Evolutionary conservation across 1,139 yeast species (phyloP), one percentile per base, ranked within the genome.

Genomic region (Yamadazyma trypodendri): DNA sequence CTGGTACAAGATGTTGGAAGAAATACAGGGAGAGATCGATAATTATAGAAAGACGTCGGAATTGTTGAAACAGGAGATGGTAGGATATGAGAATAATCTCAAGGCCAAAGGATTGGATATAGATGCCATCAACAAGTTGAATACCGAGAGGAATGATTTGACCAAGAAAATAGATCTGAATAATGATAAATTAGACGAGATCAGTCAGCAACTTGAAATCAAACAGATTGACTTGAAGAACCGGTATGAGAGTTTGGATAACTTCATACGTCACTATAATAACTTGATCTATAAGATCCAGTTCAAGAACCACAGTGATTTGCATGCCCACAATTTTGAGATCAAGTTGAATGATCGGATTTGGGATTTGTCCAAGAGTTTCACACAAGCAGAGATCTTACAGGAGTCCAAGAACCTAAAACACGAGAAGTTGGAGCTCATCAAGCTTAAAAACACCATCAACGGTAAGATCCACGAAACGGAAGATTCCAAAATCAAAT

Each of bases 91-190:
- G 37, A 51, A 56, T 5, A 68, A 72, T 34, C 68, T 88, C 14
- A 58, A 65, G 12, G 63, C 57, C 7, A 80, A 75, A 41, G 87
- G 89, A 1, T 64, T 80, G 39, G 75, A 84, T 6, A 72, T 84
- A 3, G 66, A 68, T 10, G 83, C 79, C 37, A 79, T 85, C 36
- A 87, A 84, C 49, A 59, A 69, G 42, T 68, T 84, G 61, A 79
- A 77, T 48, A 61, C 65, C 27, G 89, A 83, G 48, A 65, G 87
- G 38, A 84, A 79, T 36, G 71, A 72, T 38, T 61, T 84, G 13
- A 69, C 79, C 3, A 72, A 72, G 45, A 63, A 74, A n/a, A 67
- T 83, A 30, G 88, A 84, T 42, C 47, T 61, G 2, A 66, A 75
- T 3, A 69, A 68, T 30, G 56, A 61, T 24, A 70, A 68, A 41